phyloP scores from a whole-genome alignment of 2,329 filamentous ascomycete species.

The Penicillium concentricum region DNA sequence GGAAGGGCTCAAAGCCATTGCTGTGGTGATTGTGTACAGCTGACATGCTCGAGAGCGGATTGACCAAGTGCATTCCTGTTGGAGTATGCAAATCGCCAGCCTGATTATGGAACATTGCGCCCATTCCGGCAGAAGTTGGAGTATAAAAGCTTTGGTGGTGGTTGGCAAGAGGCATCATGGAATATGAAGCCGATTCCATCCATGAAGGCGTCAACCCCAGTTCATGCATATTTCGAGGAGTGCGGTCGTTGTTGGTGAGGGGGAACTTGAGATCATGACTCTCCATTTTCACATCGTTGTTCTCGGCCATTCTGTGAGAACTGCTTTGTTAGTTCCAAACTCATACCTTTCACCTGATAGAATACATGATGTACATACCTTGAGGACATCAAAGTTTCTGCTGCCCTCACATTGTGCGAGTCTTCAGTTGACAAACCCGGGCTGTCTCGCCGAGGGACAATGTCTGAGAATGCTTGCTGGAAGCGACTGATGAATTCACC shows the following conservation, averaged over 20 bases:
- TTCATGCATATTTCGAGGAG: conserved; percentile 75
- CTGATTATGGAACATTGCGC: conserved; percentile 77
- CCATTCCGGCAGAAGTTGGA: conserved; percentile 74
- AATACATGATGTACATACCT: conserved; percentile 20
- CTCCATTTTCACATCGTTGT: conserved; percentile 46
- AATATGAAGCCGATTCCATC: conserved; percentile 80
- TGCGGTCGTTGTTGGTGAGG: conserved; percentile 63
- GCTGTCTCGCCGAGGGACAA: conserved; percentile 53
- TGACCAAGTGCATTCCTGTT: conserved; percentile 69
- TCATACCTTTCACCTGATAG: neutral
- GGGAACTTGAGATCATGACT: conserved; percentile 61
- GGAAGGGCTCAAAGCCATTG: conserved; percentile 63
- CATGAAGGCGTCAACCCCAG: conserved; percentile 88
- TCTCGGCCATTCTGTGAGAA: neutral
- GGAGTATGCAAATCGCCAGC: conserved; percentile 87
- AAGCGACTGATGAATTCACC: conserved; percentile 83
- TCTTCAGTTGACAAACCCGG: conserved; percentile 30
- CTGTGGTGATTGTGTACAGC: conserved; percentile 59
- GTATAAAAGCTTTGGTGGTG: conserved; percentile 83
- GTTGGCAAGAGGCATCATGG: conserved; percentile 75
- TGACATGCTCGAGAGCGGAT: conserved; percentile 73
- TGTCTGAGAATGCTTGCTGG: conserved; percentile 76
- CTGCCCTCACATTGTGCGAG: conserved; percentile 1
- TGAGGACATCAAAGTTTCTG: conserved; percentile 23
- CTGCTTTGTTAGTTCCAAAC: neutral